phyloP scores from a whole-genome alignment of 2,329 filamentous ascomycete genomes.

The Fusarium nygamai region DNA sequence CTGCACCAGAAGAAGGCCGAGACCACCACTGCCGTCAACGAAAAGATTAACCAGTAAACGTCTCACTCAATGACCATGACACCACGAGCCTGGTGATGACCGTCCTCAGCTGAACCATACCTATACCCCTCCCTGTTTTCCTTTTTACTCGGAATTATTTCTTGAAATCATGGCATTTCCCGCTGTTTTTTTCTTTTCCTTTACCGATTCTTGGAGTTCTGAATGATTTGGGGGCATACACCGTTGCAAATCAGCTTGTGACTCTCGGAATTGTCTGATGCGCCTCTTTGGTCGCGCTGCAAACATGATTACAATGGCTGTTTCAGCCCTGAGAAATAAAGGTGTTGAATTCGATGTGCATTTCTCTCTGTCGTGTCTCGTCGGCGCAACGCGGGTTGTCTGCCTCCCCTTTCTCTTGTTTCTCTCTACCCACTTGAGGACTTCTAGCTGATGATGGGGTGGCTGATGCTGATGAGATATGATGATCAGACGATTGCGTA shows the following conservation, averaged over 20 bases:
- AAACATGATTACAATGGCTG: constrained; percentile 1
- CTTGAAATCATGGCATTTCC: constrained; percentile 2
- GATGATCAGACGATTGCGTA: constrained; percentile 1
- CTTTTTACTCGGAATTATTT: constrained; percentile 12
- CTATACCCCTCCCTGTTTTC: constrained; percentile 41
- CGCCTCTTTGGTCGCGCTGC: constrained; percentile 3
- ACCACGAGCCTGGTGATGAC: constrained; percentile 25
- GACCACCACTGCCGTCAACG: constrained; percentile 63
- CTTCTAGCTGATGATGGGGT: not conserved
- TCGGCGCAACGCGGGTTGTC: not conserved
- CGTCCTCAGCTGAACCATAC: constrained; percentile 11
- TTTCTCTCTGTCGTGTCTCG: not conserved
- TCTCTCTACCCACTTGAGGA: not conserved
- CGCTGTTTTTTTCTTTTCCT: constrained; percentile 19
- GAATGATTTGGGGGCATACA: not conserved
- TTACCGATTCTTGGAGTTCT: constrained; percentile 14
- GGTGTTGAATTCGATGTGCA: not conserved
- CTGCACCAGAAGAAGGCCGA: constrained; percentile 71
- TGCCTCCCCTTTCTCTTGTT: not conserved
- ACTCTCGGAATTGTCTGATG: not conserved
- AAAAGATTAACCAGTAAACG: constrained; percentile 59
- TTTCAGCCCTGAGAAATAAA: constrained; percentile 7
- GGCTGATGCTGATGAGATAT: constrained; percentile 6
- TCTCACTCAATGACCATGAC: not conserved
- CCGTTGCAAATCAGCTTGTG: not conserved